Conservation (phyloP, 345 rosid genomes). For the Corchorus capsularis region DNA sequence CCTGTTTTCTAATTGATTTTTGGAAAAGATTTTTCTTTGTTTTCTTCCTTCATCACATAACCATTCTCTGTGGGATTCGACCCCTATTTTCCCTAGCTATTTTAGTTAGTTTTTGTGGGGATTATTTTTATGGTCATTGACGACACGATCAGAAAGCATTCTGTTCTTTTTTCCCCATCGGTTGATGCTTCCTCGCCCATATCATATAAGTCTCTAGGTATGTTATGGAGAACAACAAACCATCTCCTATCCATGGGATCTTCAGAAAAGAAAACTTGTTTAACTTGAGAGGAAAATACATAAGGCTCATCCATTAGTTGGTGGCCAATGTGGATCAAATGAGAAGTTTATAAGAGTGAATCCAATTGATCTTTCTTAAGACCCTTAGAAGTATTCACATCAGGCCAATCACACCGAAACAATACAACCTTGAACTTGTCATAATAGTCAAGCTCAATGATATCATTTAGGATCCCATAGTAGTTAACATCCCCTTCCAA, state of each 20-base stretch:
- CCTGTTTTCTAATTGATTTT: too few relatives aligned
- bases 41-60: too few relatives aligned
- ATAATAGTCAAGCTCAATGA: neutral
- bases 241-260: neutral
- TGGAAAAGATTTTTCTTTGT: too few relatives aligned
- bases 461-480: neutral
- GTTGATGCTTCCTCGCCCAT: neutral
- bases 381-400: neutral
- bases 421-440: neutral
- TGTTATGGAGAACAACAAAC: neutral
- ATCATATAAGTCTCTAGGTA: neutral
- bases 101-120: too few relatives aligned
- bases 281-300: neutral
- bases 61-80: too few relatives aligned
- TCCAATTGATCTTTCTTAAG: neutral
- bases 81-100: too few relatives aligned
- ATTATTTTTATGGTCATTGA: too few relatives aligned
- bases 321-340: neutral
- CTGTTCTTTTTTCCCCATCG: too few relatives aligned
- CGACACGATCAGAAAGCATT: too few relatives aligned
- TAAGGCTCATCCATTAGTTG: neutral
- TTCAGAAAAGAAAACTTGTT: neutral
- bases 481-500: neutral
- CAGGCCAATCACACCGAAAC: neutral
- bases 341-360: neutral